Base-by-base conservation (phyloP, 2,329 filamentous ascomycete species). In the Cordyceps sp. region DNA sequence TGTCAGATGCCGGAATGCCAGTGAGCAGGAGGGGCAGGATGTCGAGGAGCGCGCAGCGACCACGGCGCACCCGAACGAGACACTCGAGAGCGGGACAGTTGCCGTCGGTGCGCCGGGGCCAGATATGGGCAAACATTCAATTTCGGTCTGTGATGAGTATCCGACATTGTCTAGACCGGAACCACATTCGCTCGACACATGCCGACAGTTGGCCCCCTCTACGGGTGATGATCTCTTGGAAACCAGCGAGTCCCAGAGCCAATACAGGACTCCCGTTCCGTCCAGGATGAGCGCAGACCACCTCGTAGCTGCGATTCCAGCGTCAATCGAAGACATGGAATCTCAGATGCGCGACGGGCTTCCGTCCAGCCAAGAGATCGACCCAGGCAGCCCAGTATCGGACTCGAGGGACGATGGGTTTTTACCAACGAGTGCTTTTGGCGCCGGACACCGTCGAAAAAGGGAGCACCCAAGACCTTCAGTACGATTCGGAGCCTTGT, bases 101-200 rank as follows among this genome's bases (percentile, higher is more conserved):
- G 26, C 14, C 15, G 9, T 9, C 4, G 12, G 10, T 5, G 15
- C n/a, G 10, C 15, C 21, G 32, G n/a, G 29, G 21, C n/a, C 22
- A 21, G 6, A 16, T 7, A n/a, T 6, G 4, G 8, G 28, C 21
- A 23, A 23, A 19, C 34, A 27, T 21, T 22, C 30, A 6, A 32
- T 24, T 10, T 30, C 30, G 10, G 18, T 18, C 12, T 29, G 30
- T 15, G 30, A 30, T 5, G 20, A 36, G 23, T 31, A 36, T 30
- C 31, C 27, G 8, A 27, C 27, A 6, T 33, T 14, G 22, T 10
- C 5, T 3, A 10, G 23, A 13, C 16, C n/a, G 14, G 14, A n/a
- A 13, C 13, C 26, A n/a, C 30, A 30, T 15, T 16, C 34, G 12
- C 24, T 33, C 16, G 22, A 27, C 21, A 16, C n/a, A 16, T 29